Evolutionary conservation across 768 basidiomycete species (phyloP).

Genomic region (Dictyophora rubrovolvata): DNA sequence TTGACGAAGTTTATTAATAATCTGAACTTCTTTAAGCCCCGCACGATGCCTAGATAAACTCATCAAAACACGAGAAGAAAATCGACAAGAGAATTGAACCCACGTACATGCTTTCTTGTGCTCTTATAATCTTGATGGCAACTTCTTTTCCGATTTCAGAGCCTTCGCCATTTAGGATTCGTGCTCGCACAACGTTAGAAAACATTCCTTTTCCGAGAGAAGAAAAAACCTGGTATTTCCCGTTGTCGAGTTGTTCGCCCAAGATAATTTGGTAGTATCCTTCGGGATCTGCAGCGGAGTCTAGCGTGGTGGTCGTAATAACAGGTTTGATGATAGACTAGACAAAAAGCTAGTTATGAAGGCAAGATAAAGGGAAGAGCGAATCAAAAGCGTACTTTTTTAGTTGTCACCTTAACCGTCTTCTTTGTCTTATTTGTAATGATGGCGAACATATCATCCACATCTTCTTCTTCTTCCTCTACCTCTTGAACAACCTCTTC

Average conservation of each 20-base stretch:
- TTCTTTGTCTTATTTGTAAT: conserved; percentile 39
- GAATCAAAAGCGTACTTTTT: conserved; percentile 24
- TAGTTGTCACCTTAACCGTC: conserved; percentile 40
- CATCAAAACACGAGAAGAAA: conserved; percentile 5
- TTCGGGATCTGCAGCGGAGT: conserved; percentile 87
- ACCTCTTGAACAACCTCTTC: conserved; percentile 39
- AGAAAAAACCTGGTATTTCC: conserved; percentile 89
- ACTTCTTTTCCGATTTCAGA: conserved; percentile 60
- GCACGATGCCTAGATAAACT: conserved; percentile 70
- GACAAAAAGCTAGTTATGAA: neutral
- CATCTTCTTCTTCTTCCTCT: conserved; percentile 71
- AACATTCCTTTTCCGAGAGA: conserved; percentile 99
- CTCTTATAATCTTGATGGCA: conserved; percentile 93
- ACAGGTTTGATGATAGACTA: conserved; percentile 29
- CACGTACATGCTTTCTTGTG: conserved; percentile 92
- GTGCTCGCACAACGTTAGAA: conserved; percentile 88
- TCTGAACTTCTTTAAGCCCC: conserved; percentile 84
- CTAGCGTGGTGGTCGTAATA: conserved; percentile 66
- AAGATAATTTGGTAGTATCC: conserved; percentile 93
- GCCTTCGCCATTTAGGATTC: conserved; percentile 56
- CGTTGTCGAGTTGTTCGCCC: conserved; percentile 87
- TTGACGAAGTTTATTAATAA: conserved; percentile 75
- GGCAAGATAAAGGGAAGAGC: neutral
- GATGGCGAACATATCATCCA: conserved; percentile 94
- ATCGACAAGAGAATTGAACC: conserved; percentile 6